Evolutionary conservation across 2,329 filamentous ascomycete genomes (phyloP), one percentile per base, ranked within the genome.

Genomic region (Fusarium floridanum): DNA sequence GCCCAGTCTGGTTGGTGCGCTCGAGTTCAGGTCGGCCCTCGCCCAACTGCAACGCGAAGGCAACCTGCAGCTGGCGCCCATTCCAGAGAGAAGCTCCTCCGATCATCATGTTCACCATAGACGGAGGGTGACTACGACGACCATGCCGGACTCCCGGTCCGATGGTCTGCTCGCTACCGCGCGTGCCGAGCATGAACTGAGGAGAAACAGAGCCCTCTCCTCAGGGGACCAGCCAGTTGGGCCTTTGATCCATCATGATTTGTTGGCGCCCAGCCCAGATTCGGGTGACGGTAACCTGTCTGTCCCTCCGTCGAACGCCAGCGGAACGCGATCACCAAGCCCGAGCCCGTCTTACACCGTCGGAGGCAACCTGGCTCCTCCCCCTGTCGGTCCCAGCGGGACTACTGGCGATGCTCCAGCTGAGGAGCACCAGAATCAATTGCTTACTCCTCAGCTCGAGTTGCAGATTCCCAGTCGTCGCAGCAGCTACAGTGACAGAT

Each of bases 1-100:
- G 50, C 96, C 97, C 2, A 98, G 97, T 85, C 86, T 99, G 56
- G 93, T 99, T 5, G 97, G 97, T 50, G 97, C 94, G 10, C 86
- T 99, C 67, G 97, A 99, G 83, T 99, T 99, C 78, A 90, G 95
- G 77, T 96, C 96, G 3, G 93, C 98, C 4, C 86, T 99, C 55
- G 93, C 94, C n/a, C 95, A 95, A 4, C 84, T 99, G 66, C 92
- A 97, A 78, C 93, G 92, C 74, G 94, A 95, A 66, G 91, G 94
- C 79, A 97, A 94, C 73, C 90, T 94, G 29, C 91, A 92, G 76
- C 88, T 93, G 20, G 89, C 91, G 50, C 89, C 91, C 3, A 91
- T 97, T 70, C 88, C 91, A 73, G 83, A 91, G 27, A 89, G 93
- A 69, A 90, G 92, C 77, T 82, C 84, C 45, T 86, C 85, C 0